Percentiles rank a stretch among this genome's conserved stretches.
phyloP scores from a whole-genome alignment of 2,329 filamentous ascomycete genomes.

The Eurotiales sp. region DNA sequence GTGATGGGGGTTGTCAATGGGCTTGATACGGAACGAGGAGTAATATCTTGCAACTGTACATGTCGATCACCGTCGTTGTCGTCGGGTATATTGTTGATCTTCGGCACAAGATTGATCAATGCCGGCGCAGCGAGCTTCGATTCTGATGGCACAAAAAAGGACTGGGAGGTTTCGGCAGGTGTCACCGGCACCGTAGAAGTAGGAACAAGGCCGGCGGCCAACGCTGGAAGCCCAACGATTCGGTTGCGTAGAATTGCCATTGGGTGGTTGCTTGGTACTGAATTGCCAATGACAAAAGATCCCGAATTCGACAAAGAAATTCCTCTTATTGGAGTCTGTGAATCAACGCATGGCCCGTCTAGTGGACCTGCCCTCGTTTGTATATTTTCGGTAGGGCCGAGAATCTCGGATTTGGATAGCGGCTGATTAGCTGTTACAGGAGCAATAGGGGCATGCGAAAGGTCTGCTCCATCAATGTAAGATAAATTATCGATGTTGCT shows the following conservation, averaged over 20 bases:
- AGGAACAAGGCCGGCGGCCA: slow-evolving; percentile 9
- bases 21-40: not conserved
- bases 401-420: not conserved
- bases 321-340: not conserved
- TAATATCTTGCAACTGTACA: not conserved
- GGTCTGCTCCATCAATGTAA: not conserved
- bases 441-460: not conserved
- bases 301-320: slow-evolving; percentile 1
- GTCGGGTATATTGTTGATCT: not conserved
- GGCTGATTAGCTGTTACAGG: not conserved
- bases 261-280: not conserved
- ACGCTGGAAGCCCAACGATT: not conserved
- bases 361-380: not conserved
- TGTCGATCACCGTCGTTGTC: not conserved
- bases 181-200: not conserved
- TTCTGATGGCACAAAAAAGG: not conserved
- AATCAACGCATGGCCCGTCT: not conserved
- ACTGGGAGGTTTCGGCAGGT: not conserved
- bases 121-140: not conserved
- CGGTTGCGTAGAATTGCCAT: slow-evolving; percentile 9
- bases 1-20: not conserved
- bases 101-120: not conserved
- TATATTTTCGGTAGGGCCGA: not conserved
- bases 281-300: not conserved
- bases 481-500: not conserved